Evolutionary conservation across 1,284 basidiomycete genomes (phyloP).

Genomic region (Gymnopus androsaceus): DNA sequence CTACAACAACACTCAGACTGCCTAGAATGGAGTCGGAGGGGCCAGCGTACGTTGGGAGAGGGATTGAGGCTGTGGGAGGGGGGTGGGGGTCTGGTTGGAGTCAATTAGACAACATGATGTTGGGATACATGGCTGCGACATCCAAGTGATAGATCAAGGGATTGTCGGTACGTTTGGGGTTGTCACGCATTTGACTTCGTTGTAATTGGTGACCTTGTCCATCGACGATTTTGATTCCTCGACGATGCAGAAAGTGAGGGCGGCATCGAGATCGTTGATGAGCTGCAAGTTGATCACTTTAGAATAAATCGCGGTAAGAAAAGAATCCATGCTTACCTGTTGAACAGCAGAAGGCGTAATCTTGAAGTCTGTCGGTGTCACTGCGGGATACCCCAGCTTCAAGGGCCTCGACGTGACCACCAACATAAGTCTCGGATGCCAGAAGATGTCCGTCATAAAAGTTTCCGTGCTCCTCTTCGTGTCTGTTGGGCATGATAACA

Average conservation of each 20-base stretch:
- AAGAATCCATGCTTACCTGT: conserved; percentile 61
- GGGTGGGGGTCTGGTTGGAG: conserved; percentile 93
- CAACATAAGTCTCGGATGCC: conserved; percentile 97
- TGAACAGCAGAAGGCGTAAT: conserved; percentile 88
- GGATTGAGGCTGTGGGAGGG: conserved; percentile 28
- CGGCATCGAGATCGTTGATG: conserved; percentile 92
- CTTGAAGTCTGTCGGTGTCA: conserved; percentile 95
- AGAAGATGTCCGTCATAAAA: conserved; percentile 97
- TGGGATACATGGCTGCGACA: conserved; percentile 99
- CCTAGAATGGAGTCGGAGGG: conserved; percentile 58
- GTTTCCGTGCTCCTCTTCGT: conserved; percentile 90
- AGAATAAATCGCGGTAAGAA: conserved; percentile 2
- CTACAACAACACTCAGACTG: conserved; percentile 54
- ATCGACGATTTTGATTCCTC: conserved; percentile 86
- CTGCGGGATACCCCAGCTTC: conserved; percentile 98
- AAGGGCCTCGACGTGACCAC: conserved; percentile 97
- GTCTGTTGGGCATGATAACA: conserved; percentile 98
- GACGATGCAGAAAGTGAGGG: conserved; percentile 85
- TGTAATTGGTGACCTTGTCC: conserved; percentile 92
- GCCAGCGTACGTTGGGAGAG: conserved; percentile 58
- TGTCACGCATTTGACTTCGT: conserved; percentile 96
- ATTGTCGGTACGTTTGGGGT: conserved; percentile 85
- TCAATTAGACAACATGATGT: conserved; percentile 99
- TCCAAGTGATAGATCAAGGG: conserved; percentile 99
- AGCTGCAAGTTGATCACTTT: conserved; percentile 54